These are phyloP conservation scores for Colletotrichum aenigma DNA, from an alignment of 2,329 filamentous ascomycete species.

Conservation along the genomic window DNA sequence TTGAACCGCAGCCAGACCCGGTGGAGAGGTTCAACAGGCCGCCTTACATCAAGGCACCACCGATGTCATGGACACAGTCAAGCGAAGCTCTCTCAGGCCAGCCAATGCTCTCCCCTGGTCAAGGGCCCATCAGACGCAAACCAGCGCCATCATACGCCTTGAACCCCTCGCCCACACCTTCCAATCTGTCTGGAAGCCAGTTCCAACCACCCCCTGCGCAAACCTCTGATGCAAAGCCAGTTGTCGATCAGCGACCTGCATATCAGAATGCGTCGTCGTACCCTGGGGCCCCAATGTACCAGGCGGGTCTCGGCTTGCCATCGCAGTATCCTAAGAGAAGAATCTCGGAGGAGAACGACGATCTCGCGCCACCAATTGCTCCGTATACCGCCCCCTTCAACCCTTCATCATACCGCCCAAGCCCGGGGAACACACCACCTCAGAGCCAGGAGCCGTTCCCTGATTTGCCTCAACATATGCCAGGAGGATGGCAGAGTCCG, in stretches of 20 bases:
- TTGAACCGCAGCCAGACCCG: not conserved
- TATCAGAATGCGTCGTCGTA: constrained; percentile 11
- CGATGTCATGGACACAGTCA: not conserved
- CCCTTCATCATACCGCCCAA: constrained; percentile 5
- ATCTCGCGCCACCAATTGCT: not conserved
- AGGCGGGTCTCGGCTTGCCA: not conserved
- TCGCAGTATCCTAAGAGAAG: not conserved
- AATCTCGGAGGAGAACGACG: not conserved
- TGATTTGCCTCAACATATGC: not conserved
- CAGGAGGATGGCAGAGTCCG: constrained; percentile 13
- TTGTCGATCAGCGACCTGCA: not conserved
- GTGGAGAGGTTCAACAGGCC: not conserved
- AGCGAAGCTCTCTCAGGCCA: not conserved
- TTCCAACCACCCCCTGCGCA: not conserved
- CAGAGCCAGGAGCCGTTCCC: constrained; percentile 13
- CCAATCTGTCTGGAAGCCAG: not conserved
- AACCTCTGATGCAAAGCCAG: not conserved
- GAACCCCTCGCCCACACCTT: not conserved
- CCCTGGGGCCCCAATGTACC: constrained; percentile 2
- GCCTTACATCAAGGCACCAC: not conserved
- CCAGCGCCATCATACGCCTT: constrained; percentile 13
- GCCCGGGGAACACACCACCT: not conserved
- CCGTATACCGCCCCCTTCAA: not conserved
- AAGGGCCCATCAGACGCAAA: constrained; percentile 15
- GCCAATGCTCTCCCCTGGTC: constrained; percentile 1